Evolutionary conservation across 768 basidiomycete species (phyloP).

Genomic region (Asterophora parasitica): DNA sequence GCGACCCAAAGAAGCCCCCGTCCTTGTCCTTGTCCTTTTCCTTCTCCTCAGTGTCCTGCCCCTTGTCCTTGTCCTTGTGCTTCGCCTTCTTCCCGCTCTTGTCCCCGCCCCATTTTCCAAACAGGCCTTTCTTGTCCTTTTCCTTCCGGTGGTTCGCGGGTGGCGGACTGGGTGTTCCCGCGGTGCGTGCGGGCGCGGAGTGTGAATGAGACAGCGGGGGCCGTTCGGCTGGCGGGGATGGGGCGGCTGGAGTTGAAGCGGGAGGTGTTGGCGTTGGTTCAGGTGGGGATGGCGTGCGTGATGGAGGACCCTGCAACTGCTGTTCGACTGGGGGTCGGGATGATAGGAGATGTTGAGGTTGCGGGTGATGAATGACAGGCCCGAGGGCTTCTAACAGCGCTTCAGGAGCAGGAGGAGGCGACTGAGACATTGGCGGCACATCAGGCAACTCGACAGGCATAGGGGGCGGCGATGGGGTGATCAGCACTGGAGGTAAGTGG

Average conservation of each 20-base stretch:
- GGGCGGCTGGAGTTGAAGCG: conserved; percentile 13
- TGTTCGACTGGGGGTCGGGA: conserved; percentile 34
- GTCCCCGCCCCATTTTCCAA: conserved; percentile 64
- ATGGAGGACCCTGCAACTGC: conserved; percentile 22
- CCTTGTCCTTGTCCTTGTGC: conserved; percentile 13
- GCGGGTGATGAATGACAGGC: conserved; percentile 59
- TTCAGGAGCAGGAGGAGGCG: conserved; percentile 22
- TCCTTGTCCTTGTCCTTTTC: conserved; percentile 64
- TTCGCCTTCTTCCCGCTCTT: conserved; percentile 54
- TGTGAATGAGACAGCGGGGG: conserved; percentile 15
- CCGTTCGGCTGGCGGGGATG: not conserved
- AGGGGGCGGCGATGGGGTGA: conserved; percentile 27
- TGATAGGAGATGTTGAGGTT: conserved; percentile 51
- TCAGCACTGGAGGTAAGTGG: conserved; percentile 20
- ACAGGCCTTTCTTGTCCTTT: conserved; percentile 70
- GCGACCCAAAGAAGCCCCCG: conserved; percentile 85
- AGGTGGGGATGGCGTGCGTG: conserved; percentile 58
- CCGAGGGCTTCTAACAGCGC: conserved; percentile 30
- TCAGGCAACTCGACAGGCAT: conserved; percentile 17
- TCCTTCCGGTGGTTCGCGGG: conserved; percentile 48
- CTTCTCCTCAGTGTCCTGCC: conserved; percentile 33
- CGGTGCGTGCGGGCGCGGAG: conserved; percentile 25
- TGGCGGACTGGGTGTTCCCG: conserved; percentile 26
- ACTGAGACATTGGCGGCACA: not conserved
- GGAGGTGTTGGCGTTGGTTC: conserved; percentile 20